A percentile compares a stretch with the other conserved stretches of the same genome.
Evolutionary conservation across 1,284 basidiomycete genomes (phyloP).

Genomic region (Fomitiporia mediterranea): DNA sequence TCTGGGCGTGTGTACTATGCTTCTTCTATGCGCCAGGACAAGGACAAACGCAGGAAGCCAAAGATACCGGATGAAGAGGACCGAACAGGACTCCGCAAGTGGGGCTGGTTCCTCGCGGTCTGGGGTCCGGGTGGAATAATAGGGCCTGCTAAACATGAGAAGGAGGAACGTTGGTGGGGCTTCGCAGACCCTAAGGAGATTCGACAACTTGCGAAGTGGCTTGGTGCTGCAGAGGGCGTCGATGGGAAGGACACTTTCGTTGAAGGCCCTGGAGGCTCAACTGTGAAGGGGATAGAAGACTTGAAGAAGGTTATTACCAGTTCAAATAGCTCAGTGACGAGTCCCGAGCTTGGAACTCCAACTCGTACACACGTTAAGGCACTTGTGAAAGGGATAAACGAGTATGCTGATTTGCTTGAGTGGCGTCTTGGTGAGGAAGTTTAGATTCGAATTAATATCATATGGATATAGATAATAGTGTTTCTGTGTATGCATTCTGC

Average conservation of each 20-base stretch:
- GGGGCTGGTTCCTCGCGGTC: constrained; percentile 71
- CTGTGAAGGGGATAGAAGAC: constrained; percentile 18
- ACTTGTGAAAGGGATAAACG: constrained; percentile 42
- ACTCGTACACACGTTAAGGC: constrained; percentile 32
- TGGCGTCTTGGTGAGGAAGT: constrained; percentile 28
- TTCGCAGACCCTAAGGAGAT: constrained; percentile 64
- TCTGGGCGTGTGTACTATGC: constrained; percentile 37
- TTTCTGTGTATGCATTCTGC: too few species aligned
- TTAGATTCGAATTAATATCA: not conserved
- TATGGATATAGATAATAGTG: too few species aligned
- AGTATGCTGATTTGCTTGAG: constrained; percentile 45
- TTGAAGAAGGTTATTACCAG: not conserved
- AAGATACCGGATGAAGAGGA: constrained; percentile 43
- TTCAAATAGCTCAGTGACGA: constrained; percentile 9
- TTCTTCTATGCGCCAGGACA: constrained; percentile 26
- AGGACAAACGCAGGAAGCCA: constrained; percentile 28
- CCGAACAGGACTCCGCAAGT: constrained; percentile 44
- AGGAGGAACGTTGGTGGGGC: constrained; percentile 56
- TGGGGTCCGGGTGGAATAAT: constrained; percentile 50
- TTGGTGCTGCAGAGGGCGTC: constrained; percentile 46
- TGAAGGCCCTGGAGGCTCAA: not conserved
- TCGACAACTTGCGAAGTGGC: constrained; percentile 59
- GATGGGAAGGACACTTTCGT: constrained; percentile 29
- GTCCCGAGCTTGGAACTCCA: constrained; percentile 18
- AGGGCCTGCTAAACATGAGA: not conserved